A percentile compares a stretch with the other conserved stretches of the same genome.
phyloP scores from a whole-genome alignment of 1,284 basidiomycete genomes.

The Puccinia triticina region DNA sequence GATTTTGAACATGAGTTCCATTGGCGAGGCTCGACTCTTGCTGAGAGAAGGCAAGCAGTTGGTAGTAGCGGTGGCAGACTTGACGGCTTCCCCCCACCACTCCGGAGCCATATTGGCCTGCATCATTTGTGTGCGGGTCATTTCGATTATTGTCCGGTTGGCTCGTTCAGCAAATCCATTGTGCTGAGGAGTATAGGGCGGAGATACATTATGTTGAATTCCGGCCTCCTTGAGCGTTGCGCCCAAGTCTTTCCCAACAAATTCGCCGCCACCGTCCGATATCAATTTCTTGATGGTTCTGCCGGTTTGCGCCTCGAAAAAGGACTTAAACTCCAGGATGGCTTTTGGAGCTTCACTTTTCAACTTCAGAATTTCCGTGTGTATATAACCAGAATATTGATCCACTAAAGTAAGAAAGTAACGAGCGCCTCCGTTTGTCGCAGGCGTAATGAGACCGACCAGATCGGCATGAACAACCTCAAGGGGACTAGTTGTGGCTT shows the following conservation, averaged over 20 bases:
- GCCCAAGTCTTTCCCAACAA: background rate
- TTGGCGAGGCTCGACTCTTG: no score
- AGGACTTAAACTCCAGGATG: background rate
- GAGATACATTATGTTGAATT: background rate
- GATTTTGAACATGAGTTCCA: no score
- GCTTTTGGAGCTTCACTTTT: no score
- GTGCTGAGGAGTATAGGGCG: no score
- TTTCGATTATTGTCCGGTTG: no score
- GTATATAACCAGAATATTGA: background rate
- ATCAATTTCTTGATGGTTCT: background rate
- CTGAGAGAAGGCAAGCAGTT: no score
- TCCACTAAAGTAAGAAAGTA: background rate
- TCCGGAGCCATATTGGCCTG: no score
- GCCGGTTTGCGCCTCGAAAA: background rate
- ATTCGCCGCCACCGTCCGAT: background rate
- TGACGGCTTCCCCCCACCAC: no score
- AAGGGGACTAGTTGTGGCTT: no score
- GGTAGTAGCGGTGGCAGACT: no score
- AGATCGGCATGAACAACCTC: background rate
- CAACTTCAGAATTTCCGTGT: background rate
- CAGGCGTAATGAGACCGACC: background rate
- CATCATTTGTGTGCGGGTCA: no score
- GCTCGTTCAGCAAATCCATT: no score
- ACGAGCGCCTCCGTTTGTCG: background rate
- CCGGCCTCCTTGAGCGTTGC: background rate